These are phyloP conservation scores for Vigna mungo DNA, from an alignment of 306 rosid species.

Conservation along the genomic window DNA sequence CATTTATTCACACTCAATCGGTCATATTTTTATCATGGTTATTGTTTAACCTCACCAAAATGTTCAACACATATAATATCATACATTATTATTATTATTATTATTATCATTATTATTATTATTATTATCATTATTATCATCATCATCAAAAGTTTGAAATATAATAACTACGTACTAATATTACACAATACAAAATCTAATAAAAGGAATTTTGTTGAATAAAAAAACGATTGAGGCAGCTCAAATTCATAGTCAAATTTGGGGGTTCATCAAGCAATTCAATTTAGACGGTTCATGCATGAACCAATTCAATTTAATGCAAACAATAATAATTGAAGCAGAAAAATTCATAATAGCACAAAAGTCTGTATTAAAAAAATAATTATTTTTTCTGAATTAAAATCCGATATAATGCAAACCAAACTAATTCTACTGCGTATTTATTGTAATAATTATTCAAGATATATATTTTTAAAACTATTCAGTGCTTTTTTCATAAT, in stretches of 20 bases:
- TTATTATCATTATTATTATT: too few species aligned
- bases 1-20: too few species aligned
- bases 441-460: neutral
- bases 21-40: too few species aligned
- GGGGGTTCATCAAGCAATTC: neutral
- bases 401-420: neutral
- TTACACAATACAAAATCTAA: too few species aligned
- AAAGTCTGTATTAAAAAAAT: too few species aligned
- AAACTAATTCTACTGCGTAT: neutral
- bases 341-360: neutral
- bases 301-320: slow-evolving; percentile 6
- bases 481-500: neutral
- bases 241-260: neutral
- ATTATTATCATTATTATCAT: too few species aligned
- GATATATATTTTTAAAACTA: neutral
- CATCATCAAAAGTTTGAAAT: too few species aligned
- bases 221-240: neutral
- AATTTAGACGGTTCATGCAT: neutral
- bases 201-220: too few species aligned
- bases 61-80: too few species aligned
- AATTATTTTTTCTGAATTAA: neutral
- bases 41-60: too few species aligned
- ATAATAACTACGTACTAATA: too few species aligned
- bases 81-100: too few species aligned
- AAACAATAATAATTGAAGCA: neutral